Conservation (phyloP, 768 basidiomycete genomes). For the Porpolomopsis calyptriformis region DNA sequence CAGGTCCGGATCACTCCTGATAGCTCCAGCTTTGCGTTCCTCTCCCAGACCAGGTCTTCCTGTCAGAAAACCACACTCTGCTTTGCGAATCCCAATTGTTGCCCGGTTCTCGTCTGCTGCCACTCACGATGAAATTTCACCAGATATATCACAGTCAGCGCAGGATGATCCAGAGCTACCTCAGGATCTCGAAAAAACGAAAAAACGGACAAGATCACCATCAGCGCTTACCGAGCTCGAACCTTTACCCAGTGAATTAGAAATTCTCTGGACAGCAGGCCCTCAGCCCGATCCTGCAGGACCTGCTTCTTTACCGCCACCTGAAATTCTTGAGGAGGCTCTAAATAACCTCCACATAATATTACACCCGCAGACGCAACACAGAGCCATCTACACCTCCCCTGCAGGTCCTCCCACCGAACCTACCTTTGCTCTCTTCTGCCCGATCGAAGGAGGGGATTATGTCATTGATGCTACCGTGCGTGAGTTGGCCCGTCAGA, state of each 20-base stretch:
- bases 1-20: no score
- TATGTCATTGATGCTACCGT: conserved; percentile 64
- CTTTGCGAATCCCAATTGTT: no score
- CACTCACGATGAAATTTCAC: conserved; percentile 9
- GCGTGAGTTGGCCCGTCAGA: conserved; percentile 59
- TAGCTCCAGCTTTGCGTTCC: no score
- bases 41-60: no score
- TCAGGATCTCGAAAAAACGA: conserved; percentile 38
- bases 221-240: conserved; percentile 29
- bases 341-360: conserved; percentile 67
- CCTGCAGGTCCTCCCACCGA: conserved; percentile 48
- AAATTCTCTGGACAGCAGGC: conserved; percentile 58
- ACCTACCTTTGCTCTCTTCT: conserved; percentile 78
- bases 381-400: conserved; percentile 53
- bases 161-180: conserved; percentile 16
- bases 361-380: conserved; percentile 74
- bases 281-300: conserved; percentile 21
- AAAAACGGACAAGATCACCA: conserved; percentile 28
- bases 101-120: conserved; percentile 12
- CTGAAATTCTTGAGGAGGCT: conserved; percentile 66
- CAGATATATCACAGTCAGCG: conserved; percentile 7
- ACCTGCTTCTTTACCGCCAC: conserved; percentile 45
- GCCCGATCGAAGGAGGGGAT: conserved; percentile 47
- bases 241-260: conserved; percentile 41
- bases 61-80: neutral